A percentile compares a stretch with the other conserved stretches of the same genome.
These are phyloP conservation scores for Chenopodium suecicum DNA, from an alignment of 148 eudicot species.

Conservation along the genomic window DNA sequence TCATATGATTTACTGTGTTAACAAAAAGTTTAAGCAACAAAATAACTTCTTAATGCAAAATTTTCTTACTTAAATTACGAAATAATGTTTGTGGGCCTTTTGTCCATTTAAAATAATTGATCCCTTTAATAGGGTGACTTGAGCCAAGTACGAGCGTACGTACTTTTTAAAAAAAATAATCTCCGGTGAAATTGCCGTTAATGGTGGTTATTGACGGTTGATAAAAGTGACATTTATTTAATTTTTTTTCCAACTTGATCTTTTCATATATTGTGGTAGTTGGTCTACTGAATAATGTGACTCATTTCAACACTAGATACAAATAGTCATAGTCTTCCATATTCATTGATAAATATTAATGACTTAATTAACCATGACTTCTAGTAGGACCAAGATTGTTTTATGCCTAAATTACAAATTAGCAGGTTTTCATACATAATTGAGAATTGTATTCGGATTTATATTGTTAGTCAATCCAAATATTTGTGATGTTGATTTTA, in stretches of 20 bases:
- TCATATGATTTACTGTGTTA: too few species aligned
- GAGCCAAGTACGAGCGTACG: not conserved
- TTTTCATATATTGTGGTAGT: constrained; percentile 15
- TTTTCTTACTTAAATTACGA: not conserved
- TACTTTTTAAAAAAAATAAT: not conserved
- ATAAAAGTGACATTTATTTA: not conserved
- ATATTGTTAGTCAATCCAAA: too few species aligned
- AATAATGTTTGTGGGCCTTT: not conserved
- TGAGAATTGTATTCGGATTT: too few species aligned
- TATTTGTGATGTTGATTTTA: too few species aligned
- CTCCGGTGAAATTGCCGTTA: constrained; percentile 27
- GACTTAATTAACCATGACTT: not conserved
- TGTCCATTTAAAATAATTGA: not conserved
- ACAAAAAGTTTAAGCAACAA: too few species aligned
- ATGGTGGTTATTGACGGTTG: constrained; percentile 35
- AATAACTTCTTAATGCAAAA: not conserved
- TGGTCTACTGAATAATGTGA: not conserved
- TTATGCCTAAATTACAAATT: not conserved
- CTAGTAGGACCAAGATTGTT: not conserved
- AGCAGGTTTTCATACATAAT: not conserved
- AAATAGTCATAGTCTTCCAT: not conserved
- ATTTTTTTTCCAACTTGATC: not conserved
- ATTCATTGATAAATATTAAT: not conserved
- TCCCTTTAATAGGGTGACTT: not conserved
- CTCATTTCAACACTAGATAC: not conserved